Base-by-base conservation (phyloP, 2,329 filamentous ascomycete species). In the Aureobasidium lini region DNA sequence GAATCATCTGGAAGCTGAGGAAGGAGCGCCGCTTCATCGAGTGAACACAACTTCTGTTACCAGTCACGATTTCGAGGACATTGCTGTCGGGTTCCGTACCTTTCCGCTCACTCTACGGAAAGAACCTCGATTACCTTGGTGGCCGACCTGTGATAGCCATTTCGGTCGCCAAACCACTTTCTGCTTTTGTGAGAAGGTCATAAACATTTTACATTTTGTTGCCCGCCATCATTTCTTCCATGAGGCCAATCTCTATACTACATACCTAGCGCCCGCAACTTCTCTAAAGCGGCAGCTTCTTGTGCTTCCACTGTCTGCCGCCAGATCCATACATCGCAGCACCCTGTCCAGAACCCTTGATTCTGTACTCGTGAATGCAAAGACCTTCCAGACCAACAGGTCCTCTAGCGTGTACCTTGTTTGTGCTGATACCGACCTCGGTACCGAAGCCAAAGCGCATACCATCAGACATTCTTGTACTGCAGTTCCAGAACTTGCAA, bases 401-500 rank as follows among this genome's bases (percentile, higher is more conserved):
- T 0, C 94, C 94, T 53, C 94, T 81, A 1, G 90, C 89, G 72
- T 99, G 94, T 64, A 99, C 96, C 79, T 97, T 99, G 79, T 96
- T 99, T 52, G 94, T 99, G 76, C 89, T 95, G 75, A 99, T 97
- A 58, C 94, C 94, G 28, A 99, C 94, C 76, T 99, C 94, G 0
- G 94, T 97, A 49, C 94, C 94, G 74, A 99, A 99, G 7, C 94
- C 94, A 72, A 95, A 97, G 43, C 94, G 83, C 88, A 95, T 96
- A 7, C 94, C 94, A 72, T 99, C 94, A 6, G 92, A 91, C 76
- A 99, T 93, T 53, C 94, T 84, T 8, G 90, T 96, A 28, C 90
- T 95, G 7, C 91, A 89, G 72, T 99, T 99, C 91, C 93, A 96
- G 80, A 95, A 99, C 16, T 93, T 92, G 56, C 92, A 93, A 0